Evolutionary conservation across 148 eudicot species (phyloP).

Genomic region (Euryodendron excelsum): DNA sequence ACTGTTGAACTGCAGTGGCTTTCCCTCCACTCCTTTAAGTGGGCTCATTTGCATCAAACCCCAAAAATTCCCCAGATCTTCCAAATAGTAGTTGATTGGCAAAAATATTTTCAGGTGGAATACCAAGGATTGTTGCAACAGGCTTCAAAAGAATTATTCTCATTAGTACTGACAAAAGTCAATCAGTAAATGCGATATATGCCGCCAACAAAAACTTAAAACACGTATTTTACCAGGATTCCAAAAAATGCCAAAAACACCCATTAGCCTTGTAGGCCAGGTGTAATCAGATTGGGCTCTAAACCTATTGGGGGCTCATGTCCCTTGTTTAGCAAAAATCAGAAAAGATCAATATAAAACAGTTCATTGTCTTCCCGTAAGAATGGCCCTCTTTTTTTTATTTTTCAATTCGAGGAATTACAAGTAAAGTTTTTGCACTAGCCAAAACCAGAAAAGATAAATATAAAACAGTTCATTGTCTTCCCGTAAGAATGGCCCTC

Average conservation of each 20-base stretch:
- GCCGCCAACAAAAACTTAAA: neutral
- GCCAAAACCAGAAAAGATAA: neutral
- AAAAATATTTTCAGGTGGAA: conserved; percentile 69
- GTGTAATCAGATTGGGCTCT: neutral
- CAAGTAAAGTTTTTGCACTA: too few relatives aligned
- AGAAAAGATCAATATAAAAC: neutral
- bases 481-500: neutral
- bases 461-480: neutral
- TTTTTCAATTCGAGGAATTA: too few relatives aligned
- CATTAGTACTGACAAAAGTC: conserved; percentile 9
- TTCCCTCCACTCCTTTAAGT: conserved; percentile 98
- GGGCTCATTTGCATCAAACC: conserved; percentile 83
- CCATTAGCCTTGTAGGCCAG: neutral
- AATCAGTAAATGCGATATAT: neutral
- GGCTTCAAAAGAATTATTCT: conserved; percentile 50
- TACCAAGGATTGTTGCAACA: conserved; percentile 81
- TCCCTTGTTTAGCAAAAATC: neutral
- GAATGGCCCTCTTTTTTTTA: neutral
- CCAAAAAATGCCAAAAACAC: neutral
- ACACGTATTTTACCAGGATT: neutral
- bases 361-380: neutral
- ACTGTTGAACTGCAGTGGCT: conserved; percentile 82
- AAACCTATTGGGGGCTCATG: too few relatives aligned
- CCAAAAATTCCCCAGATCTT: conserved; percentile 63
- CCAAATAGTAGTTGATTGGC: conserved; percentile 84